Evolutionary conservation across 176 grass and related monocot species (phyloP).

Genomic region (Triticum timopheevii): DNA sequence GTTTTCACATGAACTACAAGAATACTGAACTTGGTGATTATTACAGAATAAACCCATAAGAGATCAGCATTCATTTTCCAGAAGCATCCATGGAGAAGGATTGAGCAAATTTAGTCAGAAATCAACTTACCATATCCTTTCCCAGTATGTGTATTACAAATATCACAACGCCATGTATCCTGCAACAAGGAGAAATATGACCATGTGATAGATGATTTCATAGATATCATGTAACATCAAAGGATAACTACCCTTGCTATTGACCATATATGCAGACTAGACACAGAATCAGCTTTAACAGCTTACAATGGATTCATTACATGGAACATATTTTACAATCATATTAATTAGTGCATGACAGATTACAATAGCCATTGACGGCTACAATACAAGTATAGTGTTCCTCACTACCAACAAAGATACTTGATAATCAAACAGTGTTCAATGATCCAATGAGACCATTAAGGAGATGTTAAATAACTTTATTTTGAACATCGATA

Average conservation of each 20-base stretch:
- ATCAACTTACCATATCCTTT: constrained; percentile 88
- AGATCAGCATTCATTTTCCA: background rate
- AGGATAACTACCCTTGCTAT: background rate
- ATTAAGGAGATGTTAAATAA: background rate
- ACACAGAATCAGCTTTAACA: background rate
- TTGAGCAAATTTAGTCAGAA: background rate
- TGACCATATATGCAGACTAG: constrained; percentile 8
- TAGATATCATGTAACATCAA: background rate
- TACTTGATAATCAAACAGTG: background rate
- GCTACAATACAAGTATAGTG: constrained; percentile 2
- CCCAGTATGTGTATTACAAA: constrained; percentile 73
- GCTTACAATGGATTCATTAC: background rate
- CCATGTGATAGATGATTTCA: background rate
- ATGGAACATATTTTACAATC: background rate
- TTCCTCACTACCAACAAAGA: constrained; percentile 1
- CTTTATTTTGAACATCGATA: background rate
- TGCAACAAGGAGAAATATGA: constrained; percentile 44
- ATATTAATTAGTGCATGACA: background rate
- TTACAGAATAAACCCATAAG: background rate
- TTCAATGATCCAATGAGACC: background rate
- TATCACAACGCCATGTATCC: constrained; percentile 88
- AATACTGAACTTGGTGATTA: background rate
- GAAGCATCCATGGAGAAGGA: background rate
- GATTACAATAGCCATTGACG: background rate
- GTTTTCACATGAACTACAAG: background rate